Conservation (phyloP, 129 eudicot species). For the carrot (Daucus carota) region DNA sequence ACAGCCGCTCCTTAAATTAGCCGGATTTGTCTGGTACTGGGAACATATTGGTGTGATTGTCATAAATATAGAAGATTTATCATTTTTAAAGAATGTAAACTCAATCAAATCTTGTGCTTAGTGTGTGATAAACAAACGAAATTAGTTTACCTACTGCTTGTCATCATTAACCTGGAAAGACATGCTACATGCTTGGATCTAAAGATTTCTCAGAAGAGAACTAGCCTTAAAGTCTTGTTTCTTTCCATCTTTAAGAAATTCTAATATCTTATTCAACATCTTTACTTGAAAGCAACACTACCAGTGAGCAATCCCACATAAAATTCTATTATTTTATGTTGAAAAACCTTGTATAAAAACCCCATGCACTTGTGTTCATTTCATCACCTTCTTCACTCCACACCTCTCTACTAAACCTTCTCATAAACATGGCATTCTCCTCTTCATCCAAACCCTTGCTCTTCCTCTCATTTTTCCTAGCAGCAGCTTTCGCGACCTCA, state of each 20-base stretch:
- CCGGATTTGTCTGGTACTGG: too few species aligned
- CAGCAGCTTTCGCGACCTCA: slow-evolving; percentile 26
- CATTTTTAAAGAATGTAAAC: too few species aligned
- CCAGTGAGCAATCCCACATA: neutral
- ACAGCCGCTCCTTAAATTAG: too few species aligned
- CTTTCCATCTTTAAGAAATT: slow-evolving; percentile 12
- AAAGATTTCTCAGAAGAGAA: slow-evolving; percentile 43
- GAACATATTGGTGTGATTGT: too few species aligned
- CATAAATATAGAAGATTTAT: too few species aligned
- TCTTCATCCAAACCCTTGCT: slow-evolving; percentile 17
- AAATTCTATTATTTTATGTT: neutral
- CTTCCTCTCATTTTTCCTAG: slow-evolving; percentile 28
- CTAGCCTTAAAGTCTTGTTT: slow-evolving; percentile 52
- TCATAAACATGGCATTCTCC: slow-evolving; percentile 40
- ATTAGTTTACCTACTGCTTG: neutral
- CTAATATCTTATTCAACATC: slow-evolving; percentile 31
- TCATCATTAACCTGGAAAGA: slow-evolving; percentile 1
- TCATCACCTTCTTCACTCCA: slow-evolving; percentile 17
- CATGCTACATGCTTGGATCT: slow-evolving; percentile 41
- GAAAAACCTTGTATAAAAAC: slow-evolving; percentile 30
- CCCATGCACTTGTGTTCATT: slow-evolving; percentile 15
- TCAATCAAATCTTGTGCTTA: too few species aligned
- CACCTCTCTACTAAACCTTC: neutral
- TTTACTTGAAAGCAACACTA: slow-evolving; percentile 61
- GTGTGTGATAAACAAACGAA: too few species aligned